Percentiles rank a stretch among this genome's conserved stretches.
Conservation (phyloP, 139 green algal species). For the Yamagishiella unicocca region DNA sequence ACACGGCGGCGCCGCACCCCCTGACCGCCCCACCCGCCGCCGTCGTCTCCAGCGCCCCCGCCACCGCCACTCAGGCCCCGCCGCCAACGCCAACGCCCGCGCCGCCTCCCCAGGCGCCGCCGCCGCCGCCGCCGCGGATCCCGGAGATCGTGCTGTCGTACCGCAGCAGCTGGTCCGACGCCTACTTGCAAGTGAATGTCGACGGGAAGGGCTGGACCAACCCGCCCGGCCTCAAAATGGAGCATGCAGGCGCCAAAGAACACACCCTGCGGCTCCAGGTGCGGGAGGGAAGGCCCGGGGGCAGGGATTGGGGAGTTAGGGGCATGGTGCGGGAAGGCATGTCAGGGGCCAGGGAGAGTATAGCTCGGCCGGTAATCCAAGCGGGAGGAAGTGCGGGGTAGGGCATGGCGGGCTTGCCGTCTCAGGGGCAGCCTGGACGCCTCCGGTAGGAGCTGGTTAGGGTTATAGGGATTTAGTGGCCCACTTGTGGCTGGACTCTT, state of each 20-base stretch:
- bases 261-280: slow-evolving; percentile 15
- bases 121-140: not conserved
- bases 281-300: not conserved
- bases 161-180: slow-evolving; percentile 33
- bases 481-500: too few relatives aligned
- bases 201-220: slow-evolving; percentile 48
- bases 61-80: not conserved
- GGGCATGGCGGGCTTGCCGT: too few relatives aligned
- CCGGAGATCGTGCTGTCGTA: slow-evolving; percentile 33
- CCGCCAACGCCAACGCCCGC: not conserved
- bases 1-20: not conserved
- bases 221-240: slow-evolving; percentile 18
- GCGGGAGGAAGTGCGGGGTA: too few relatives aligned
- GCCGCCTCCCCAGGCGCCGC: slow-evolving; percentile 1
- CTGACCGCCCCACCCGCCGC: not conserved
- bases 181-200: slow-evolving; percentile 43
- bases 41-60: not conserved
- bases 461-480: too few relatives aligned
- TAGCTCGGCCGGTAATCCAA: too few relatives aligned
- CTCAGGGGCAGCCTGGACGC: too few relatives aligned
- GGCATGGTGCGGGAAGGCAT: too few relatives aligned
- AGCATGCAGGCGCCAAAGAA: slow-evolving; percentile 8
- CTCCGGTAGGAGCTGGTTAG: too few relatives aligned
- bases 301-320: not conserved
- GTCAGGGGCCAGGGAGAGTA: too few relatives aligned